A percentile compares a stretch with the other conserved stretches of the same genome.
These are phyloP conservation scores for Asterochloris erici DNA, from an alignment of 139 green algal genomes.

Conservation along the genomic window DNA sequence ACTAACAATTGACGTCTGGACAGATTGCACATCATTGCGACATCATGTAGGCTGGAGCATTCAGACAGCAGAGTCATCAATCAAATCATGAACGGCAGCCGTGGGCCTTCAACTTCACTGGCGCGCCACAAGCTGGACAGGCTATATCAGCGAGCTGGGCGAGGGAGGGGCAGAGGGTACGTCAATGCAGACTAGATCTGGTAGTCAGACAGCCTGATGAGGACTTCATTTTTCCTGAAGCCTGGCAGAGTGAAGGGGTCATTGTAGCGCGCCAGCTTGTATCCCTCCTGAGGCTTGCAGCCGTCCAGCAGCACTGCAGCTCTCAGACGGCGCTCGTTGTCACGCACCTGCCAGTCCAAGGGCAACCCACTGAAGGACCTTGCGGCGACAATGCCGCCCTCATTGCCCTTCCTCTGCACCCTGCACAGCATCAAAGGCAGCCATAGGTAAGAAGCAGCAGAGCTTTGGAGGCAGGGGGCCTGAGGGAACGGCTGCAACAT, in stretches of 20 bases:
- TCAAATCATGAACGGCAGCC: background rate
- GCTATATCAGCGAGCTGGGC: background rate
- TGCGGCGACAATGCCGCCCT: constrained; percentile 12
- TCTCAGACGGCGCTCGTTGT: constrained; percentile 24
- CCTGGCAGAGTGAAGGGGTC: constrained; percentile 32
- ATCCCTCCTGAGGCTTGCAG: constrained; percentile 16
- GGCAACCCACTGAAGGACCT: constrained; percentile 16
- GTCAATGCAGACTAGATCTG: constrained; percentile 1
- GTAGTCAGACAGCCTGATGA: constrained; percentile 27
- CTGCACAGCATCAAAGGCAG: background rate
- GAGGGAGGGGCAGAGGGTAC: background rate
- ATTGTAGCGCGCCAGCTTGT: constrained; percentile 38
- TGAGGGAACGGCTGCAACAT: no score
- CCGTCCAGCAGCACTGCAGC: constrained; percentile 29
- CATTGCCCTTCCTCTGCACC: constrained; percentile 38
- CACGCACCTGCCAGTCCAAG: constrained; percentile 22
- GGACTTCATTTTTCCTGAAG: constrained; percentile 38
- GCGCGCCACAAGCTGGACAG: background rate
- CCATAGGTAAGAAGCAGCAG: no score
- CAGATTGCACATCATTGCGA: no score
- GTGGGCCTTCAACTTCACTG: background rate
- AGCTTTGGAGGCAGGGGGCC: no score
- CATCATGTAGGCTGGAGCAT: background rate
- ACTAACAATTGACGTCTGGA: no score
- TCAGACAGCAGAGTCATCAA: background rate